These are phyloP conservation scores for Nannochloropsis granulata DNA, from an alignment of 108 stramenopile genomes.

Conservation along the genomic window DNA sequence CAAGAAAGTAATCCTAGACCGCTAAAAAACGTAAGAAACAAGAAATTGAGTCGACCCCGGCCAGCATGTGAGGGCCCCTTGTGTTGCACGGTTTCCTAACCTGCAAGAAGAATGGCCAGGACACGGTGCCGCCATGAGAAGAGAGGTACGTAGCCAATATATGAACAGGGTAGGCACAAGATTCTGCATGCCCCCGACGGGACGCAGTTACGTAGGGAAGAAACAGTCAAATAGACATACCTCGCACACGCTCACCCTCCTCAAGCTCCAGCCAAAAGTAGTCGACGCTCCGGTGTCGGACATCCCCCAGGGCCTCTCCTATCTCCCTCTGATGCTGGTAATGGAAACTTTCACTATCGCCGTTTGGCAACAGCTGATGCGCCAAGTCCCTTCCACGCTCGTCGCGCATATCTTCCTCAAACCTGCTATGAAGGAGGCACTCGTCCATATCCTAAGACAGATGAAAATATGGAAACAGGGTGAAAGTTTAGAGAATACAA, in stretches of 20 bases:
- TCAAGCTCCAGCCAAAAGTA: background rate
- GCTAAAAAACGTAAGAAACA: too few species aligned
- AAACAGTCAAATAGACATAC: background rate
- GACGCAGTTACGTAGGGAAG: too few species aligned
- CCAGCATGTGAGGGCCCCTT: too few species aligned
- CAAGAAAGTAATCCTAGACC: too few species aligned
- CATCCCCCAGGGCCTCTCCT: background rate
- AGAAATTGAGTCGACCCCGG: too few species aligned
- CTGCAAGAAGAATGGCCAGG: too few species aligned
- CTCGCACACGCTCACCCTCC: background rate
- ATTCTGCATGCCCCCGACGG: too few species aligned
- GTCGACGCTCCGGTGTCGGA: background rate
- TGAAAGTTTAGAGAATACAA: background rate
- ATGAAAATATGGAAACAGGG: background rate
- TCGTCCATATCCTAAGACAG: constrained; percentile 1
- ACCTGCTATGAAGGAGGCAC: background rate
- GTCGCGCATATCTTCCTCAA: background rate
- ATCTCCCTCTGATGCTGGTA: background rate
- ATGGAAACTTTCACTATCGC: background rate
- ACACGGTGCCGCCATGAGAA: too few species aligned
- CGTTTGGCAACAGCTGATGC: background rate
- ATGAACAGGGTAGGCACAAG: too few species aligned
- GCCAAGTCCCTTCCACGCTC: background rate
- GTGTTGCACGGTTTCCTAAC: too few species aligned
- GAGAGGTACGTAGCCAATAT: too few species aligned